Conservation (phyloP, 768 basidiomycete species). For the Leccinum arenicola region DNA sequence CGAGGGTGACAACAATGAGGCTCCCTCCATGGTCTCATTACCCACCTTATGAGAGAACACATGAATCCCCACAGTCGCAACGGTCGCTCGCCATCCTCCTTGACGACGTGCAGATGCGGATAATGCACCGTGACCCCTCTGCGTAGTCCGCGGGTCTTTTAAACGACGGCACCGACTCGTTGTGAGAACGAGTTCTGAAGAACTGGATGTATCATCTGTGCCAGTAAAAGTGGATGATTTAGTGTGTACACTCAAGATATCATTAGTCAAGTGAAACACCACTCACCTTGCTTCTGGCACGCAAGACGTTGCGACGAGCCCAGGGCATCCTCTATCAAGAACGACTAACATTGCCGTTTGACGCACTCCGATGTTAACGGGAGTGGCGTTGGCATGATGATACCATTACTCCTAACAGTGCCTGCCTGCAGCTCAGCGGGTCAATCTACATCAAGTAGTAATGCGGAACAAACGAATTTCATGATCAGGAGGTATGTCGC, state of each 20-base stretch:
- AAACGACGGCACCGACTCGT: conserved; percentile 87
- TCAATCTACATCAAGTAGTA: conserved; percentile 2
- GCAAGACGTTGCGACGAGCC: conserved; percentile 90
- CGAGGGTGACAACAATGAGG: no score
- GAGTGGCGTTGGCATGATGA: conserved; percentile 77
- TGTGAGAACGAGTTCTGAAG: conserved; percentile 96
- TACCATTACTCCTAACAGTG: conserved; percentile 54
- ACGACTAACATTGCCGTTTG: conserved; percentile 78
- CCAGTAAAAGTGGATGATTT: neutral
- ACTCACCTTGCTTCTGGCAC: conserved; percentile 79
- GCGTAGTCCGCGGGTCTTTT: conserved; percentile 94
- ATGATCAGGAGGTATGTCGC: conserved; percentile 86
- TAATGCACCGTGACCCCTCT: conserved; percentile 79
- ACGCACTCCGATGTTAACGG: conserved; percentile 94
- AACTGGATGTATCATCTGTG: conserved; percentile 76
- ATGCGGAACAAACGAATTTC: conserved; percentile 38
- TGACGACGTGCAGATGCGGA: conserved; percentile 93
- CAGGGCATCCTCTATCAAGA: conserved; percentile 95
- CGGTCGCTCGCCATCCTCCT: conserved; percentile 93
- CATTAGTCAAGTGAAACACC: neutral
- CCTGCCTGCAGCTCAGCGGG: conserved; percentile 58
- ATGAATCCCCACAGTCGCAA: neutral
- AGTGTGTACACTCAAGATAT: neutral
- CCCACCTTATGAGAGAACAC: neutral
- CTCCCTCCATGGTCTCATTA: no score